A percentile compares a stretch with the other conserved stretches of the same genome.
These are phyloP conservation scores for Penicillium paradoxum DNA, from an alignment of 495 filamentous ascomycete species.

Conservation along the genomic window DNA sequence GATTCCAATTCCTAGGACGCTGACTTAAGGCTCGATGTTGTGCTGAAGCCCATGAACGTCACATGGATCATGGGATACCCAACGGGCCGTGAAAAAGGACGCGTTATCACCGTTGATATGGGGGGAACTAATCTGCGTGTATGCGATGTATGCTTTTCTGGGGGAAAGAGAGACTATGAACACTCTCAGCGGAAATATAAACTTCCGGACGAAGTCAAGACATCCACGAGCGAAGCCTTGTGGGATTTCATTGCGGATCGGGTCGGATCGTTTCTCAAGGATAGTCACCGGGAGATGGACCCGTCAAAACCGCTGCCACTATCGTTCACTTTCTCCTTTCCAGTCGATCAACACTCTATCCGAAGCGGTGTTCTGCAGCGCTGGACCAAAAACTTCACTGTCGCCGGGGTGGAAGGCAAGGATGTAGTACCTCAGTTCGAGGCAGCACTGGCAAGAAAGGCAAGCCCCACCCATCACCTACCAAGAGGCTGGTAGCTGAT, in stretches of 20 bases:
- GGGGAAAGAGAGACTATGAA: slow-evolving; percentile 81
- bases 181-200: slow-evolving; percentile 90
- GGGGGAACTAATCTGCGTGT: slow-evolving; percentile 93
- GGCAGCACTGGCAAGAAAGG: slow-evolving; percentile 66
- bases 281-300: slow-evolving; percentile 60
- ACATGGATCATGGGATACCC: slow-evolving; percentile 88
- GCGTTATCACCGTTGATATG: slow-evolving; percentile 86
- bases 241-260: slow-evolving; percentile 94
- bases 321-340: slow-evolving; percentile 94
- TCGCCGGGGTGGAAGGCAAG: slow-evolving; percentile 80
- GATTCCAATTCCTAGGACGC: neutral
- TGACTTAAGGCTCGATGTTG: neutral
- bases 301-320: slow-evolving; percentile 56
- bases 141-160: slow-evolving; percentile 77
- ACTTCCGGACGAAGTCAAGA: slow-evolving; percentile 84
- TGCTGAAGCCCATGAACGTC: slow-evolving; percentile 84
- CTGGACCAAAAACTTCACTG: slow-evolving; percentile 97
- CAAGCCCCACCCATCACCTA: slow-evolving; percentile 29
- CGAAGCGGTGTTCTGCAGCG: slow-evolving; percentile 84
- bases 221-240: slow-evolving; percentile 70
- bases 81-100: slow-evolving; percentile 78
- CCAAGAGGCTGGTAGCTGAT: neutral
- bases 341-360: slow-evolving; percentile 82
- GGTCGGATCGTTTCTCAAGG: slow-evolving; percentile 76
- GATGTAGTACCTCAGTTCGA: slow-evolving; percentile 90